phyloP scores from a whole-genome alignment of 257 asterid genomes.

The Nyctanthes arbortristis region DNA sequence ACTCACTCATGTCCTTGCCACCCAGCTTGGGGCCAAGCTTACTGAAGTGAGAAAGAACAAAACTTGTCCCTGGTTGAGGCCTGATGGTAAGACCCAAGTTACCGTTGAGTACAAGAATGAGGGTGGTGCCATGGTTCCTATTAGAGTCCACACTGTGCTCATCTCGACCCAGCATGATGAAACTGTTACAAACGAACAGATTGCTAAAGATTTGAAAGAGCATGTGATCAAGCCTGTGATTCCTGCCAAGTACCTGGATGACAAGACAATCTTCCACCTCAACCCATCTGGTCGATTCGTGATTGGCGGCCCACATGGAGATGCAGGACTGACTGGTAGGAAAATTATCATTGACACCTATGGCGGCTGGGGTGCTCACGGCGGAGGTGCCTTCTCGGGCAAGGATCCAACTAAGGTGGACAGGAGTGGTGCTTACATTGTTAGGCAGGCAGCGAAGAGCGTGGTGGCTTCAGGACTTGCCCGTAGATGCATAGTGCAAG shows the following conservation, averaged over 20 bases:
- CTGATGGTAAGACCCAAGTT: constrained; percentile 91
- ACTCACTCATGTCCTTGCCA: constrained; percentile 87
- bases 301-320: constrained; percentile 93
- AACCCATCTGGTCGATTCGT: constrained; percentile 91
- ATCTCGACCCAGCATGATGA: constrained; percentile 92
- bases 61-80: constrained; percentile 85
- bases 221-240: constrained; percentile 84
- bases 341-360: constrained; percentile 85
- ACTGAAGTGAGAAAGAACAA: constrained; percentile 91
- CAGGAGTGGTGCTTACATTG: constrained; percentile 87
- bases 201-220: constrained; percentile 72
- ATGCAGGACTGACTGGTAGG: constrained; percentile 89
- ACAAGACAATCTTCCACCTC: constrained; percentile 80
- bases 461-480: constrained; percentile 89
- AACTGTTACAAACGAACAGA: constrained; percentile 77
- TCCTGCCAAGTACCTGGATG: constrained; percentile 80
- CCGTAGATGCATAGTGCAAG: constrained; percentile 83
- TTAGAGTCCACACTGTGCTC: constrained; percentile 84
- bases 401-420: constrained; percentile 94
- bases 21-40: constrained; percentile 89
- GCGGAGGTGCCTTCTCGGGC: constrained; percentile 93
- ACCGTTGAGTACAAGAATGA: constrained; percentile 86
- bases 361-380: constrained; percentile 98
- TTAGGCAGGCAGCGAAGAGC: constrained; percentile 94
- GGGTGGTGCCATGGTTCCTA: constrained; percentile 81